Evolutionary conservation across 2,329 filamentous ascomycete species (phyloP), one percentile per base, ranked within the genome.

Genomic region (Claviceps sp.): DNA sequence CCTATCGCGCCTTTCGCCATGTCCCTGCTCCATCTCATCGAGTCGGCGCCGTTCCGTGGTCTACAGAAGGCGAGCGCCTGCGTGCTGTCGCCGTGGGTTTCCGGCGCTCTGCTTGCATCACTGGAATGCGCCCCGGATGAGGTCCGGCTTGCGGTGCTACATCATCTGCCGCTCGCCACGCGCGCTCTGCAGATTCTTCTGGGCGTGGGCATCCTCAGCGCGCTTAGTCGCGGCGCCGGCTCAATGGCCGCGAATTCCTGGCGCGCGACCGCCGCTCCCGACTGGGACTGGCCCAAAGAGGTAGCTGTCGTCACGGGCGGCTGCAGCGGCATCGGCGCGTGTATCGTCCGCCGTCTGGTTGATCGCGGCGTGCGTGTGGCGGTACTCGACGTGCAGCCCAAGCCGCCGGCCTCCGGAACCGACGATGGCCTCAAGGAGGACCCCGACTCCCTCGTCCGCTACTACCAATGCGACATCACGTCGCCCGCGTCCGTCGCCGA

Each of bases 311-410:
- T 74, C 1, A 73, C 71, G 1, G 71, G 71, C 3, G 71, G 68
- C 2, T 70, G 65, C 40, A 65, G 68, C 49, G 71, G 71, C 3
- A 71, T 74, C 46, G 71, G 71, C 1, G 58, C 59, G 26, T 59
- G 60, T 50, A 63, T 72, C 46, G 67, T 62, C 13, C 57, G 62
- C 47, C 61, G 52, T 47, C 64, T 68, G 9, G 54, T 61, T 0
- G 51, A 47, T 0, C 53, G 68, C 50, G 77, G 76, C 0, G 71
- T 85, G 54, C 82, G 76, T 55, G 82, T 88, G 16, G 82, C 80
- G 0, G 79, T 88, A 1, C 61, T 90, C 14, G 86, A 90, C 64
- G 74, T 86, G 22, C 59, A 62, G 29, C 29, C 29, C 29, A 34
- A 34, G 29, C 29, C 29, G 29, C 29, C 29, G 9, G 29, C 29